These are phyloP conservation scores for Sclerotinia minor DNA, from an alignment of 2,329 filamentous ascomycete species.

Conservation along the genomic window DNA sequence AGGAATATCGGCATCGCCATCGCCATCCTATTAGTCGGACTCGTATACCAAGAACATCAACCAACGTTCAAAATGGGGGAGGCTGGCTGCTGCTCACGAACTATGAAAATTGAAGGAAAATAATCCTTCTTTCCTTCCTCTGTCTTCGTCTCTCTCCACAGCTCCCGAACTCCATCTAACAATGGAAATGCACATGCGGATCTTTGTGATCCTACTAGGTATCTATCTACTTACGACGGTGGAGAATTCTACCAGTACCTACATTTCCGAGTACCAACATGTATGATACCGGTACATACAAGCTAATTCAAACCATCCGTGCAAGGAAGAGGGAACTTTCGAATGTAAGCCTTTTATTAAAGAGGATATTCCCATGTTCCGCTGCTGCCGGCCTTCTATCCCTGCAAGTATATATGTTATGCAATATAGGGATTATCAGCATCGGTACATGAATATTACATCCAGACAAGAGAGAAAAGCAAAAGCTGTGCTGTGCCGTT, in stretches of 20 bases:
- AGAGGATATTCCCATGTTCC: slow-evolving; percentile 19
- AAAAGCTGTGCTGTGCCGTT: slow-evolving; percentile 19
- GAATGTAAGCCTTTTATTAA: slow-evolving; percentile 8
- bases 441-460: slow-evolving; percentile 8
- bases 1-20: not conserved
- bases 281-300: slow-evolving; percentile 15
- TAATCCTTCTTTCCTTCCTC: not conserved
- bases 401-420: slow-evolving; percentile 16
- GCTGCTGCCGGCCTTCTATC: slow-evolving; percentile 2
- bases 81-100: not conserved
- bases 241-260: slow-evolving; percentile 9
- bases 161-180: not conserved
- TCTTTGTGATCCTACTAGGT: not conserved
- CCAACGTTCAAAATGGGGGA: slow-evolving; percentile 5
- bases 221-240: not conserved
- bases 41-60: not conserved
- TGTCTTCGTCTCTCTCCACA: not conserved
- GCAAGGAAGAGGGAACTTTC: not conserved
- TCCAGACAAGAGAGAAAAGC: slow-evolving; percentile 18
- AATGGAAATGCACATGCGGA: slow-evolving; percentile 5
- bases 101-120: not conserved
- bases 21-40: not conserved
- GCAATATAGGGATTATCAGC: slow-evolving; percentile 17
- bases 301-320: not conserved
- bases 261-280: slow-evolving; percentile 11